These are phyloP conservation scores for Dipodascopsis uninucleata DNA, from an alignment of 805 yeast species.

Conservation along the genomic window DNA sequence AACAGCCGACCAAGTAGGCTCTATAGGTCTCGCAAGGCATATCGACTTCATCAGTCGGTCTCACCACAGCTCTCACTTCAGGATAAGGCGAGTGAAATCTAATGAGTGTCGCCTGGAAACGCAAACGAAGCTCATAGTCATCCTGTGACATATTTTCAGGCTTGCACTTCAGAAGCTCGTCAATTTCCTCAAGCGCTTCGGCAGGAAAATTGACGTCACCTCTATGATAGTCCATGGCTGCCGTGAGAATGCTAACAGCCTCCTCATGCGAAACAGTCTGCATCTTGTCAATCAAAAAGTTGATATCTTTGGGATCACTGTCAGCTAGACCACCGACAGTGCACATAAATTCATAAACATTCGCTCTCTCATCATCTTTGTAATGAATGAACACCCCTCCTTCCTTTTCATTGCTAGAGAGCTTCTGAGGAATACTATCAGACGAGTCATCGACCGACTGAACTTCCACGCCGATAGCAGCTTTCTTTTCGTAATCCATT, in stretches of 20 bases:
- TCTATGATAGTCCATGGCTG: conserved; percentile 42
- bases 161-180: conserved; percentile 33
- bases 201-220: conserved; percentile 49
- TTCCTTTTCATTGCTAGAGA: too few species aligned
- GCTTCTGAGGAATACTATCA: too few species aligned
- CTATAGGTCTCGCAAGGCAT: conserved; percentile 43
- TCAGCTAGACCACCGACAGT: conserved; percentile 4
- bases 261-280: conserved; percentile 34
- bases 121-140: conserved; percentile 11
- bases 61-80: conserved; percentile 51
- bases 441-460: too few species aligned
- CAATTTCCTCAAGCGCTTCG: conserved; percentile 39
- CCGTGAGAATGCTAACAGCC: conserved; percentile 41
- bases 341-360: conserved; percentile 3
- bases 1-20: conserved; percentile 7
- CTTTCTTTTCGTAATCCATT: too few species aligned
- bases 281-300: conserved; percentile 8
- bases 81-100: conserved; percentile 38
- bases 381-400: too few species aligned
- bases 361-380: conserved; percentile 1
- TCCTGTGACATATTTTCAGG: conserved; percentile 22
- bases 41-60: conserved; percentile 45
- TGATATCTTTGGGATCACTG: not conserved
- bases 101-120: conserved; percentile 14
- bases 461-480: too few species aligned